phyloP scores from a whole-genome alignment of 371 early-diverging fungal genomes.

The Apophysomyces sp. region DNA sequence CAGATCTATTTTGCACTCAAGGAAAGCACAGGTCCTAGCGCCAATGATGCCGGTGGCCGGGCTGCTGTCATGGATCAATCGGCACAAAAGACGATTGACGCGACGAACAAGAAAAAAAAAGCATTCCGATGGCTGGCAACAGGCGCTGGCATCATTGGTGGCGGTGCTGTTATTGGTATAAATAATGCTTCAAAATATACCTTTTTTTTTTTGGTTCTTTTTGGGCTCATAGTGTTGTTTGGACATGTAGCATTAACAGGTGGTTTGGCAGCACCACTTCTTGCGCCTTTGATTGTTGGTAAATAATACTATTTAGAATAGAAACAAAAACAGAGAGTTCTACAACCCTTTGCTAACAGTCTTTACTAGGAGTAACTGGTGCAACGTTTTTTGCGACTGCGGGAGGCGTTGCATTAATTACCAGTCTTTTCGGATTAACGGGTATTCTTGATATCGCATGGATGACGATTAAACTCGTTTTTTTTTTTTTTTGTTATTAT shows the following conservation, averaged over 20 bases:
- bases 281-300: conserved; percentile 56
- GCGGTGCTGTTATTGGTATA: conserved; percentile 64
- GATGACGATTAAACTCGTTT: neutral
- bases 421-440: conserved; percentile 63
- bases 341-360: neutral
- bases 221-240: no score
- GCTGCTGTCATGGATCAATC: conserved; percentile 27
- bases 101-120: conserved; percentile 50
- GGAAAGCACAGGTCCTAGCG: conserved; percentile 13
- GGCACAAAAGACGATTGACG: conserved; percentile 48
- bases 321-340: neutral
- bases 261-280: conserved; percentile 66
- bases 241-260: conserved; percentile 51
- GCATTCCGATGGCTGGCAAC: conserved; percentile 59
- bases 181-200: neutral
- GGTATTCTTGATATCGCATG: conserved; percentile 12
- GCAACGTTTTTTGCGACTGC: conserved; percentile 63
- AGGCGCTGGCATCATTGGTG: conserved; percentile 59
- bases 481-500: conserved; percentile 1
- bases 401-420: conserved; percentile 60
- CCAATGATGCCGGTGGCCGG: conserved; percentile 4
- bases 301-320: neutral
- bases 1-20: conserved; percentile 47
- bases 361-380: conserved; percentile 50
- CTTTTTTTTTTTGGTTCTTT: neutral